Percentiles rank a stretch among this genome's conserved stretches.
These are phyloP conservation scores for Xylaria multiplex DNA, from an alignment of 2,329 filamentous ascomycete species.

Conservation along the genomic window DNA sequence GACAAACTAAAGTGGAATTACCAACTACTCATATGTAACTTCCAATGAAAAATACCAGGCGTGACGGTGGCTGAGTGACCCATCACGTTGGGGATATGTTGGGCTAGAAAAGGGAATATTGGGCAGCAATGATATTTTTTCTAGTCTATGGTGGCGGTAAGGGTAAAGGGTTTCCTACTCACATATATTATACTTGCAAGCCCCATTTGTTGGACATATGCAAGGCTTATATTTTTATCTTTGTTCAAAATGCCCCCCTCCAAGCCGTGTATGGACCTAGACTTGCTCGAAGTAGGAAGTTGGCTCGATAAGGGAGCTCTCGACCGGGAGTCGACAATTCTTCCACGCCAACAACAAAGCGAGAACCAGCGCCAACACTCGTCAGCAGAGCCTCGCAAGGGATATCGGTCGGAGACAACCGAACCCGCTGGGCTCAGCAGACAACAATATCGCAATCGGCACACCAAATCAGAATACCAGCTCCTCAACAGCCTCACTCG, in stretches of 20 bases:
- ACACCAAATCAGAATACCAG: conserved; percentile 4
- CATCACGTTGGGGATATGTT: neutral
- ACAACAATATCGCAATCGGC: neutral
- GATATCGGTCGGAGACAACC: neutral
- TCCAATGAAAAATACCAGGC: conserved; percentile 5
- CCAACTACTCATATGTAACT: conserved; percentile 8
- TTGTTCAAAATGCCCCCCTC: conserved; percentile 2
- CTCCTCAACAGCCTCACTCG: neutral
- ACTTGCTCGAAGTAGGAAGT: conserved; percentile 30
- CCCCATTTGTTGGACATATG: conserved; percentile 1
- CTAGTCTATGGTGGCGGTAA: neutral
- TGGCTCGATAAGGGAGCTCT: conserved; percentile 23
- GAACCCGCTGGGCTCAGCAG: neutral
- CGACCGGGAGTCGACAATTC: neutral
- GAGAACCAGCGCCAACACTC: neutral
- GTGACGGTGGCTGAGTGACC: conserved; percentile 21
- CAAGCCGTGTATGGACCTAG: conserved; percentile 10
- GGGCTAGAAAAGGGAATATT: conserved; percentile 9
- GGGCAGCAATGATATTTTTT: conserved; percentile 13
- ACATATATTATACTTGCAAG: conserved; percentile 8
- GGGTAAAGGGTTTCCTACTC: conserved; percentile 17
- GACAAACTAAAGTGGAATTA: conserved; percentile 26
- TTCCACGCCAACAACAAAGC: neutral
- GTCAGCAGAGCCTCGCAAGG: conserved; percentile 7
- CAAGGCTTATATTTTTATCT: conserved; percentile 16